These are phyloP conservation scores for Citrus inodora DNA, from an alignment of 345 rosid genomes.

Conservation along the genomic window DNA sequence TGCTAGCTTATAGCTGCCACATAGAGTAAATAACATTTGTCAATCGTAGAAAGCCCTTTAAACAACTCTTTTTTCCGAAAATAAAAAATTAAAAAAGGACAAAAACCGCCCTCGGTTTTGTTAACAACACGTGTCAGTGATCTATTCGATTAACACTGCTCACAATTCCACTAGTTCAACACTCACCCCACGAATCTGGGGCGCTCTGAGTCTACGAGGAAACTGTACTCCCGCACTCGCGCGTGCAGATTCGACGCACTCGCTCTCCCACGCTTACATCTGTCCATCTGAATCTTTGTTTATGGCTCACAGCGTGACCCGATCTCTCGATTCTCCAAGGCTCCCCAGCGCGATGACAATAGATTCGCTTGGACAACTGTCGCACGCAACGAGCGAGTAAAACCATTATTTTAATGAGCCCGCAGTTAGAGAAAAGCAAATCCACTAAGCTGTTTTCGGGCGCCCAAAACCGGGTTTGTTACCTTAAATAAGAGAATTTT, in stretches of 20 bases:
- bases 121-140: slow-evolving; percentile 16
- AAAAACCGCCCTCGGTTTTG: slow-evolving; percentile 8
- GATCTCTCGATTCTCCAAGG: background rate
- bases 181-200: slow-evolving; percentile 20
- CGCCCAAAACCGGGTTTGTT: background rate
- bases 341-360: background rate
- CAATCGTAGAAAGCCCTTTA: background rate
- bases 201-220: background rate
- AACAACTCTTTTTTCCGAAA: background rate
- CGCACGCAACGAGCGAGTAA: background rate
- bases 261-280: background rate
- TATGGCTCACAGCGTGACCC: background rate
- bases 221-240: background rate
- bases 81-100: background rate
- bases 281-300: background rate
- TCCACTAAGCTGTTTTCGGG: background rate
- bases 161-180: background rate
- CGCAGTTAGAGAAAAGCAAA: background rate
- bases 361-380: slow-evolving; percentile 12
- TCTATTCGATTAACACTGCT: slow-evolving; percentile 11
- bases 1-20: background rate
- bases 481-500: background rate
- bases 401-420: background rate
- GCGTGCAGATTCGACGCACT: background rate
- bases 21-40: background rate